Percentiles rank a stretch among this genome's conserved stretches.
These are phyloP conservation scores for Boletus sp. DNA, from an alignment of 768 basidiomycete genomes.

Conservation along the genomic window DNA sequence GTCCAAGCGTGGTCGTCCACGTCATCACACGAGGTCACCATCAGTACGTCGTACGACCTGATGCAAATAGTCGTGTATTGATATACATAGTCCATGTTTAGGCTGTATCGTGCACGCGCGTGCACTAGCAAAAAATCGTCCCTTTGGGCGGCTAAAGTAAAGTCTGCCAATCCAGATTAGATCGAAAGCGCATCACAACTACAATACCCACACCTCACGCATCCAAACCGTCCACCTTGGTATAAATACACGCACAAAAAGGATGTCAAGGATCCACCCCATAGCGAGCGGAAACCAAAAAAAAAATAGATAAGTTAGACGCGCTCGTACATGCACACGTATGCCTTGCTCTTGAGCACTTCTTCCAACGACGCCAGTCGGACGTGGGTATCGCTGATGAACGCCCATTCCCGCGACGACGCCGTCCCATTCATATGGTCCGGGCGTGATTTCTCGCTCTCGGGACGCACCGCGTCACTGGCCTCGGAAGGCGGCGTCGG, in stretches of 20 bases:
- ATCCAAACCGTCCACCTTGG: neutral
- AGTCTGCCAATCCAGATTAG: neutral
- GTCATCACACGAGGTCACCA: no score
- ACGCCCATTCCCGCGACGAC: constrained; percentile 72
- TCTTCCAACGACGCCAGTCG: constrained; percentile 79
- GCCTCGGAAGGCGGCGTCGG: constrained; percentile 26
- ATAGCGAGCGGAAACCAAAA: no score
- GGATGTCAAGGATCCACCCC: neutral
- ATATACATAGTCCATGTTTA: constrained; percentile 3
- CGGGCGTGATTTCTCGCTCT: constrained; percentile 9
- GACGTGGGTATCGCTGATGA: constrained; percentile 89
- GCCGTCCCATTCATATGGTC: neutral
- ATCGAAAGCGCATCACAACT: neutral
- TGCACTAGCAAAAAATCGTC: neutral
- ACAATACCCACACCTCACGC: neutral
- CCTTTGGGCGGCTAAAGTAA: neutral
- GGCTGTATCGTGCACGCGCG: neutral
- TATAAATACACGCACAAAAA: neutral
- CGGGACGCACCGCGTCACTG: neutral
- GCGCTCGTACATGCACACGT: constrained; percentile 91
- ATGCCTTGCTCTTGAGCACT: constrained; percentile 88
- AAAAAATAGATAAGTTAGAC: constrained; percentile 36
- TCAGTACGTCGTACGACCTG: neutral
- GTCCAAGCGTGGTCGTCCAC: no score
- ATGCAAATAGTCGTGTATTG: neutral